phyloP scores from a whole-genome alignment of 2,329 filamentous ascomycete species.

The Graphiopsis chlorocephala region DNA sequence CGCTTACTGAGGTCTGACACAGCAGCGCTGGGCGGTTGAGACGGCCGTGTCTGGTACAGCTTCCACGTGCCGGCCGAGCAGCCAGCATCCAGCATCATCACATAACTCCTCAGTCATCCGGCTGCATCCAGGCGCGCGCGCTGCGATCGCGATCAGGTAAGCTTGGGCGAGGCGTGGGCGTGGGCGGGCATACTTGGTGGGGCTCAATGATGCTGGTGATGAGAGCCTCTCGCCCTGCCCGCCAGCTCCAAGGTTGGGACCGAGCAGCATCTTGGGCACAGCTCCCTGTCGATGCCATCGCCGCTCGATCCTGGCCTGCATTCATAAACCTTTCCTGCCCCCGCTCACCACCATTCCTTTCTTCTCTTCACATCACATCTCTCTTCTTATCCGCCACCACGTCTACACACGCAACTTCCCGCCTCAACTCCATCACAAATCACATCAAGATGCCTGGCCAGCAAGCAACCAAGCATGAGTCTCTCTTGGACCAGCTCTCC shows the following conservation, averaged over 20 bases:
- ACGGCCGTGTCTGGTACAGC: background rate
- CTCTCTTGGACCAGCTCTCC: slow-evolving; percentile 56
- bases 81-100: background rate
- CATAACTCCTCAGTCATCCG: slow-evolving; percentile 13
- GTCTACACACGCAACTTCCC: slow-evolving; percentile 6
- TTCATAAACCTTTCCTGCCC: slow-evolving; percentile 14
- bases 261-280: slow-evolving; percentile 1
- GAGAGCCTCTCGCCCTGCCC: slow-evolving; percentile 3
- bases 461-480: slow-evolving; percentile 56
- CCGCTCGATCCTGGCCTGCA: slow-evolving; percentile 8
- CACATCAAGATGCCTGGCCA: slow-evolving; percentile 14
- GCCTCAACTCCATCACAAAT: slow-evolving; percentile 12
- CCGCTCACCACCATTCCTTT: slow-evolving; percentile 1
- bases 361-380: background rate
- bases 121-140: background rate
- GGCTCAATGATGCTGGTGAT: slow-evolving; percentile 16
- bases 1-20: background rate
- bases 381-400: slow-evolving; percentile 8
- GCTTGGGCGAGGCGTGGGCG: slow-evolving; percentile 12
- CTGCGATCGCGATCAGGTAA: slow-evolving; percentile 14
- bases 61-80: background rate
- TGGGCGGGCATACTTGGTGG: slow-evolving; percentile 5
- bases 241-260: slow-evolving; percentile 7
- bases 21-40: background rate
- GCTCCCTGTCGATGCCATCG: slow-evolving; percentile 2